Base-by-base conservation (phyloP, 306 rosid genomes). In the Cicer bijugum region DNA sequence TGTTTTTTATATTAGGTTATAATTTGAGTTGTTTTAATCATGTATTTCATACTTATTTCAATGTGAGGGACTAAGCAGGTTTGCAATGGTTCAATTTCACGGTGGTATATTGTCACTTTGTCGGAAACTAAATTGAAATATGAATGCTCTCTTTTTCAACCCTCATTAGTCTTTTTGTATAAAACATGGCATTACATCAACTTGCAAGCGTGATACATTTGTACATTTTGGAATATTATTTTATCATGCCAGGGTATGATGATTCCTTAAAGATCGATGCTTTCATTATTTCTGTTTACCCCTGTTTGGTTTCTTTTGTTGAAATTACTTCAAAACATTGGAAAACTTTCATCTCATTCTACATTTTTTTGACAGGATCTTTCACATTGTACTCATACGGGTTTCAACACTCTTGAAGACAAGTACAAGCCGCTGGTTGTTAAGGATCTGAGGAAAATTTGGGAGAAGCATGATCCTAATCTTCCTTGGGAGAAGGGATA, bases 401-500 rank as follows among this genome's bases (percentile, higher is more conserved):
- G 69, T 6, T 89, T 85, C 81, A 80, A 67, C 19, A 87, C 96
- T 47, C 86, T 81, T 17, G 90, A 89, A 72, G 81, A 93, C 75
- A 84, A 56, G 57, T 76, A 80, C 44, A 93, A 90, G 86, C 74
- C 79, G n/a, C 8, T 93, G 58, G 87, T 90, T 58, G 90, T 90
- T 28, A 93, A 93, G 86, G 97, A 93, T 43, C 61, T 93, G 75
- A 89, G 88, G 73, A 90, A 71, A 83, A 63, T 93, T 68, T 93
- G 98, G 97, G 90, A 89, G 71, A 89, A 89, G 56, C 83, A 84
- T 7, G 93, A 89, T 74, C 86, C 89, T 19, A 59, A 58, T 85
- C 91, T 89, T 86, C 97, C 91, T 9, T 93, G 97, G 96, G 84
- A 85, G 79, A 85, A 80, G 46, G 97, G 96, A 15, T 82, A 81